phyloP scores from a whole-genome alignment of 1,284 basidiomycete genomes.

The Fomitopsis betulina region DNA sequence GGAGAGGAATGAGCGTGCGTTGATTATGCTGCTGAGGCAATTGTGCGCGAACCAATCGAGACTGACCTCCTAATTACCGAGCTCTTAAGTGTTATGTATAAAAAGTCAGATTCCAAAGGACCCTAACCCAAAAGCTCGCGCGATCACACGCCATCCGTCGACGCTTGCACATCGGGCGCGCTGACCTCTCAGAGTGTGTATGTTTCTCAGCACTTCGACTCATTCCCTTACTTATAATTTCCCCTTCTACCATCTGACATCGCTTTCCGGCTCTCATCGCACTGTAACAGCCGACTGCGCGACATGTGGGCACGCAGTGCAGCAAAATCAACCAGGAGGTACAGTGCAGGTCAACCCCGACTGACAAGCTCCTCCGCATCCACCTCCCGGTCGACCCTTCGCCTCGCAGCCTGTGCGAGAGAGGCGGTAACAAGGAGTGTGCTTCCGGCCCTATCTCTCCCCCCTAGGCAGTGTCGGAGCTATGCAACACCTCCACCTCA shows the following conservation, averaged over 20 bases:
- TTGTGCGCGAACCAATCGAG: background rate
- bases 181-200: slow-evolving; percentile 6
- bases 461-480: slow-evolving; percentile 9
- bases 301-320: background rate
- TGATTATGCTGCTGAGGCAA: background rate
- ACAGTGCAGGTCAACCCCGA: background rate
- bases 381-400: background rate
- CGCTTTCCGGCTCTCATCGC: background rate
- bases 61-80: too few relatives aligned
- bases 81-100: too few relatives aligned
- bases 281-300: too few relatives aligned
- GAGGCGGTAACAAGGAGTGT: too few relatives aligned
- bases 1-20: too few relatives aligned
- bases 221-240: background rate
- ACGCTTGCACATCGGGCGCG: background rate
- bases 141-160: slow-evolving; percentile 5
- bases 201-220: slow-evolving; percentile 6
- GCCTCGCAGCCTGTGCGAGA: background rate
- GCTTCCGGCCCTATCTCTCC: background rate
- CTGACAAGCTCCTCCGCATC: background rate
- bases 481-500: slow-evolving; percentile 30
- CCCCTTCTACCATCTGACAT: background rate
- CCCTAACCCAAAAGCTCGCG: background rate
- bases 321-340: background rate
- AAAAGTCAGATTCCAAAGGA: background rate